phyloP scores from a whole-genome alignment of 305 asterid genomes.

The Coffea humblotiana region DNA sequence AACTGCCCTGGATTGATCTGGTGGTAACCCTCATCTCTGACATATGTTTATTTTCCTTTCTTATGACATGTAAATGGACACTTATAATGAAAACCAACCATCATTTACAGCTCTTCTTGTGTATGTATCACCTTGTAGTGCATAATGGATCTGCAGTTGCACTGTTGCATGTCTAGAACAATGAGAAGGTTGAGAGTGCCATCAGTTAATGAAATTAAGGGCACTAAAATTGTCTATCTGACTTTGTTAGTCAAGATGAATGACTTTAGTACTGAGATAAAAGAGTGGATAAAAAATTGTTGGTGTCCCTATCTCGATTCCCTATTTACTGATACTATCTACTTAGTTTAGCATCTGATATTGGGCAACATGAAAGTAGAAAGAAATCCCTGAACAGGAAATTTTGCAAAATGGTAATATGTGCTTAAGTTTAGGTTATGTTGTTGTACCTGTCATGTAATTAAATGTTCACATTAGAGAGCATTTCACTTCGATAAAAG shows the following conservation, averaged over 20 bases:
- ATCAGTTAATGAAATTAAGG: background rate
- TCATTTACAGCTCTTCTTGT: background rate
- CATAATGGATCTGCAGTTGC: background rate
- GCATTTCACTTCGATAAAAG: background rate
- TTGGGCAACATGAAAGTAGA: background rate
- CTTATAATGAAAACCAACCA: background rate
- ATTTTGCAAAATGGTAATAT: background rate
- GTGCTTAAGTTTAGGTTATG: background rate
- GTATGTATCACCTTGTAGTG: background rate
- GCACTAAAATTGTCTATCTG: background rate
- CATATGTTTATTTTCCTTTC: background rate
- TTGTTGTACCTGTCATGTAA: background rate
- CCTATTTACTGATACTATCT: background rate
- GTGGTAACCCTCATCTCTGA: background rate
- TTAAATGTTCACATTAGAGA: background rate
- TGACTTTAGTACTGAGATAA: background rate
- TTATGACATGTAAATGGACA: background rate
- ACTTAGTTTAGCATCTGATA: background rate
- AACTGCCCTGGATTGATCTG: background rate
- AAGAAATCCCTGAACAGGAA: background rate
- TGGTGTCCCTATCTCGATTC: background rate
- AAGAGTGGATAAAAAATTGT: background rate
- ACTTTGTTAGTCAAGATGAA: background rate
- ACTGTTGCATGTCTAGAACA: background rate
- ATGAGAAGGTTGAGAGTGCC: background rate